These are phyloP conservation scores for Mariannaea sp. DNA, from an alignment of 2,329 filamentous ascomycete species.

Conservation along the genomic window DNA sequence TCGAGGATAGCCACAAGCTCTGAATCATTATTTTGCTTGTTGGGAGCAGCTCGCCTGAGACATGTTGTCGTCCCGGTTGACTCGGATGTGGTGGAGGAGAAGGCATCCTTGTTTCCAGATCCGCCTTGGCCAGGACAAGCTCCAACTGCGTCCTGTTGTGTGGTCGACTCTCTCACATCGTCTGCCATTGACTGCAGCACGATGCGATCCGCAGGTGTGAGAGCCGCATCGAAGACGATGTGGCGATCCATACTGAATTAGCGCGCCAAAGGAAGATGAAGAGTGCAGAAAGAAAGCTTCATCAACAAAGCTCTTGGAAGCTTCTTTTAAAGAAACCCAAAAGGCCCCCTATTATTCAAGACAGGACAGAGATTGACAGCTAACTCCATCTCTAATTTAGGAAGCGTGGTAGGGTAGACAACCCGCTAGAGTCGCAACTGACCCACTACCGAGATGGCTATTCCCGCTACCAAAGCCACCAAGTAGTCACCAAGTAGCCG, in stretches of 20 bases:
- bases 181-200: conserved; percentile 47
- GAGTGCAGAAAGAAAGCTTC: background rate
- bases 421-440: conserved; percentile 18
- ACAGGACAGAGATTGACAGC: conserved; percentile 19
- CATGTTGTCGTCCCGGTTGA: conserved; percentile 11
- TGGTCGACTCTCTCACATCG: conserved; percentile 40
- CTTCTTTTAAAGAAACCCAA: background rate
- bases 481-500: too few relatives aligned
- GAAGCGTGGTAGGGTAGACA: conserved; percentile 15
- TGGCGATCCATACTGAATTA: conserved; percentile 28
- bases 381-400: conserved; percentile 16
- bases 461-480: background rate
- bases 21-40: background rate
- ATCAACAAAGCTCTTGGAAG: background rate
- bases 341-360: conserved; percentile 11
- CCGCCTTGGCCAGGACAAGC: conserved; percentile 12
- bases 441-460: conserved; percentile 10
- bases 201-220: conserved; percentile 49
- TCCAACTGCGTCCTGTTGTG: background rate
- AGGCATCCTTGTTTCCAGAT: conserved; percentile 10
- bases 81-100: background rate
- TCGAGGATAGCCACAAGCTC: conserved; percentile 37
- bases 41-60: conserved; percentile 3
- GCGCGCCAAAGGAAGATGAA: background rate
- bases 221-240: conserved; percentile 45